phyloP scores from a whole-genome alignment of 2,329 filamentous ascomycete genomes.

The Neocucurbitaria cava region DNA sequence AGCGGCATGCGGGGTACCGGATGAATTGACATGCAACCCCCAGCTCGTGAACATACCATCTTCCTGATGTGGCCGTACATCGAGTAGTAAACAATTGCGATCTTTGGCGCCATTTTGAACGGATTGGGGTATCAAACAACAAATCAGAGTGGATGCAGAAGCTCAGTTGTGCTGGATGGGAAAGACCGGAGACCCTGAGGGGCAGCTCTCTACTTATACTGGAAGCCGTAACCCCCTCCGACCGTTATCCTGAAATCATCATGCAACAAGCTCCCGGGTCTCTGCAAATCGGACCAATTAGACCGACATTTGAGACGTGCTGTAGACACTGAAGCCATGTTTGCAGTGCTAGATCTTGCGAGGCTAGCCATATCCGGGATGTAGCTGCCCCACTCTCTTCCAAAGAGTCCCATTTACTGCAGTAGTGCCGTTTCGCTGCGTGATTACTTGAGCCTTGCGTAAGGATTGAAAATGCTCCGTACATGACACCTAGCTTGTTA shows the following conservation, averaged over 20 bases:
- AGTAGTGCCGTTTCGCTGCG: constrained; percentile 9
- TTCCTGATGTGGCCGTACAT: constrained; percentile 47
- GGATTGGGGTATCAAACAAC: constrained; percentile 21
- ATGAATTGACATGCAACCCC: background rate
- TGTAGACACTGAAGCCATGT: constrained; percentile 7
- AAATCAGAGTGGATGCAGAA: background rate
- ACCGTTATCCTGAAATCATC: constrained; percentile 10
- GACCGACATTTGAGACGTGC: background rate
- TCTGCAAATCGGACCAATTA: constrained; percentile 13
- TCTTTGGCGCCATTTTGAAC: constrained; percentile 78
- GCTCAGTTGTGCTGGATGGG: background rate
- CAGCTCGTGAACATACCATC: constrained; percentile 31
- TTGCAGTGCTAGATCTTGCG: constrained; percentile 2
- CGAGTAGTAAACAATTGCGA: constrained; percentile 79
- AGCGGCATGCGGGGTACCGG: background rate
- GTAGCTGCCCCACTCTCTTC: background rate
- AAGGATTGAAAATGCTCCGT: constrained; percentile 15
- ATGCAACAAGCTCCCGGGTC: background rate
- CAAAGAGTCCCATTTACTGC: background rate
- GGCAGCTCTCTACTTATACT: constrained; percentile 11
- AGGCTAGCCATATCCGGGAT: background rate
- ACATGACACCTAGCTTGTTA: background rate
- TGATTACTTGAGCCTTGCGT: constrained; percentile 22
- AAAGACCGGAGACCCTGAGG: background rate
- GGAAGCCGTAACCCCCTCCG: background rate